Evolutionary conservation across 257 asterid genomes (phyloP), one percentile per base, ranked within the genome.

Genomic region (Nyctanthes arbortristis): DNA sequence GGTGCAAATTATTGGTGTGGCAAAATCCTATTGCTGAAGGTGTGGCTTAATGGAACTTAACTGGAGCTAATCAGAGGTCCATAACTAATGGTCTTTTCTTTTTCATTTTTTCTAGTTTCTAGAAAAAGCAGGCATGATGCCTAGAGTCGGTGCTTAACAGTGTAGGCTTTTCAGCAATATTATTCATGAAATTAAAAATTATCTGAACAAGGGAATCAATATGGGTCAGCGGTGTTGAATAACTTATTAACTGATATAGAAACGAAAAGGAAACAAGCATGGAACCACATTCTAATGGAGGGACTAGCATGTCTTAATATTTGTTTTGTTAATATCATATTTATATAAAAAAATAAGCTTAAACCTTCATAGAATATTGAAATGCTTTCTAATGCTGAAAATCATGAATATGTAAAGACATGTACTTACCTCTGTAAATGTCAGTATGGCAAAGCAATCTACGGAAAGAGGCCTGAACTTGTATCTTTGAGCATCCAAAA

Each of bases 401-500:
- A 57, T 30, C 13, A 56, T 69, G 70, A 37, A 34, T 52, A 52
- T 58, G 64, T 12, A 57, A 73, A 78, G 78, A 69, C 31, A 34
- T 35, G 10, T 2, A 27, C 62, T 7, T 78, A 90, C 97, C 97
- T 85, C 79, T 56, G 72, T 57, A 77, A 81, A 75, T 75, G 85
- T 71, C 69, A 91, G 80, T 63, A 84, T 81, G 70, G 85, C 67
- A 79, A 84, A 74, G 77, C 96, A 88, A 61, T 82, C 87, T 54
- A 79, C 79, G 58, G 74, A 79, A 79, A 91, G 90, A 72, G 90
- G 95, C 89, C 97, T 85, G 86, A 88, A 87, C 63, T 85, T 91
- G 85, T 79, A 64, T 71, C 78, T 81, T 73, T 91, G 97, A 60
- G 83, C 82, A 78, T 88, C 95, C 56, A 91, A 71, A 68, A 66